A percentile compares a stretch with the other conserved stretches of the same genome.
These are phyloP conservation scores for Larix sibirica DNA, from an alignment of 83 land plant species.

Conservation along the genomic window DNA sequence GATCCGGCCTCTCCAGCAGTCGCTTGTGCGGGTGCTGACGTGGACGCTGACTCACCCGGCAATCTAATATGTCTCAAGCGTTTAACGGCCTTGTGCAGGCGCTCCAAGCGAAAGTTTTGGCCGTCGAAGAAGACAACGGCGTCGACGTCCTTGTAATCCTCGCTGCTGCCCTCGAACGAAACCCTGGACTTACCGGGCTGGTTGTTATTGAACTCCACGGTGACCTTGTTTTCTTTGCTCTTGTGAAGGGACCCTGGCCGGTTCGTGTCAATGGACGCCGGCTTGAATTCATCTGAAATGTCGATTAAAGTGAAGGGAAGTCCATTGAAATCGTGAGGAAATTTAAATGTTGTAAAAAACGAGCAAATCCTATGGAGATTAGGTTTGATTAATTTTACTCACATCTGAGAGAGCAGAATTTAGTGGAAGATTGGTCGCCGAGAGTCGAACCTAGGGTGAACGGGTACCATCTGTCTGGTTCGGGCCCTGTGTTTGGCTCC, in stretches of 20 bases:
- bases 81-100: conserved; percentile 88
- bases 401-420: conserved; percentile 90
- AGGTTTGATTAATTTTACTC: conserved; percentile 18
- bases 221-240: conserved; percentile 77
- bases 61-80: conserved; percentile 63
- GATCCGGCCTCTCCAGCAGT: conserved; percentile 29
- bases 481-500: conserved; percentile 80
- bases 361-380: neutral
- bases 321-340: neutral
- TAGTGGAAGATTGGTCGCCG: conserved; percentile 47
- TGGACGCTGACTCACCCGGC: conserved; percentile 68
- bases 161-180: conserved; percentile 85
- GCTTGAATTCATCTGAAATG: conserved; percentile 94
- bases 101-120: conserved; percentile 74
- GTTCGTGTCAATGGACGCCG: conserved; percentile 91
- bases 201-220: conserved; percentile 90
- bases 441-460: conserved; percentile 74
- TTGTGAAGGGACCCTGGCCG: conserved; percentile 78
- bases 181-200: conserved; percentile 85
- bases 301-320: no score
- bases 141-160: conserved; percentile 91
- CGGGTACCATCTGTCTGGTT: conserved; percentile 70
- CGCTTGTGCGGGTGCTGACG: conserved; percentile 26
- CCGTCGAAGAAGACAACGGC: conserved; percentile 96
- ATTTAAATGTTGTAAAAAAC: neutral